Evolutionary conservation across 495 filamentous ascomycete species (phyloP).

Genomic region (Polyplosphaeria fusca): DNA sequence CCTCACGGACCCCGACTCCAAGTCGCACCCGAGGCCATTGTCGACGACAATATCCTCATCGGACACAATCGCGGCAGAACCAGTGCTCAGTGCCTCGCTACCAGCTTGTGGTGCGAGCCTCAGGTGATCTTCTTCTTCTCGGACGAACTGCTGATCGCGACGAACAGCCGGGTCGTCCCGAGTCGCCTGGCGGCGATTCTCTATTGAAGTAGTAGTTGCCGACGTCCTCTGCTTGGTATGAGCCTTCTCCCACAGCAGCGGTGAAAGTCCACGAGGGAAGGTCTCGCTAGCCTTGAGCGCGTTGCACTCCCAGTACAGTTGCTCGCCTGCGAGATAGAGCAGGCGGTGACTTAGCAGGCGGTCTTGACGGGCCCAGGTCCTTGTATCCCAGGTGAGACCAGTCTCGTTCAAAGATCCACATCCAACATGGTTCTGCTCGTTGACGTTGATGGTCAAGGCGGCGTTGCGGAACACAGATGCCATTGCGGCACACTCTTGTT

Average conservation of each 20-base stretch:
- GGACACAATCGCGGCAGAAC: neutral
- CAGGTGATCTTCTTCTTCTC: neutral
- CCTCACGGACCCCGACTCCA: neutral
- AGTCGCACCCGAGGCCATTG: neutral
- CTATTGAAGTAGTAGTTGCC: neutral
- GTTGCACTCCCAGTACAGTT: constrained; percentile 34
- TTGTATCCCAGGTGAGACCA: constrained; percentile 26
- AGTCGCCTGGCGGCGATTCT: too few relatives aligned
- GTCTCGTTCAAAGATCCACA: neutral
- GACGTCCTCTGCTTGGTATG: constrained; percentile 7
- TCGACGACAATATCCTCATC: neutral
- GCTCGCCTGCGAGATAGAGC: constrained; percentile 20
- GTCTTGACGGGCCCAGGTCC: constrained; percentile 28
- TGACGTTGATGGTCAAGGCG: constrained; percentile 21
- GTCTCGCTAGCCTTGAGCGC: constrained; percentile 31
- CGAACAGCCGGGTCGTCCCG: neutral
- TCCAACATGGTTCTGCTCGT: neutral
- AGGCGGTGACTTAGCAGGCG: constrained; percentile 26
- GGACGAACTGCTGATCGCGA: neutral
- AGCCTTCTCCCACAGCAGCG: constrained; percentile 32
- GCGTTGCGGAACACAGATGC: constrained; percentile 30
- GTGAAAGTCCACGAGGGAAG: constrained; percentile 26
- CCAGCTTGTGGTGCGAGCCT: neutral
- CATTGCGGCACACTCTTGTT: constrained; percentile 20
- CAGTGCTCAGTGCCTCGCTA: too few relatives aligned